phyloP scores from a whole-genome alignment of 148 eudicot genomes.

The Chenopodium formosanum region DNA sequence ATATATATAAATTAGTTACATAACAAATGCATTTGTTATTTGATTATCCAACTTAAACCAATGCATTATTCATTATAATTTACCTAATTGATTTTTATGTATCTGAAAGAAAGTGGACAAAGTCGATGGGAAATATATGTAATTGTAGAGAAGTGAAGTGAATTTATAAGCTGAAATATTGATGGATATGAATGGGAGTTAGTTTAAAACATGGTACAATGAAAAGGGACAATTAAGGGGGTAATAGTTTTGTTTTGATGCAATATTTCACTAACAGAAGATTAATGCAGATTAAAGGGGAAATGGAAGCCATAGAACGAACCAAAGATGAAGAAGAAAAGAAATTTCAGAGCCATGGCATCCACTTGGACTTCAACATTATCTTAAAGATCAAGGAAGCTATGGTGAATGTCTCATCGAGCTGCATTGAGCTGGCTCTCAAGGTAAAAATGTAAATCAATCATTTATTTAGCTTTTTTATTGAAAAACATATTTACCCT shows the following conservation, averaged over 20 bases:
- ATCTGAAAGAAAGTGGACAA: too few species aligned
- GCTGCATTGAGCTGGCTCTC: conserved; percentile 88
- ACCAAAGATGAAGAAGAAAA: conserved; percentile 90
- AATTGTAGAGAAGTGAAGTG: too few species aligned
- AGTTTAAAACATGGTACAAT: neutral
- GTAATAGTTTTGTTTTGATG: neutral
- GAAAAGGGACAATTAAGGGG: neutral
- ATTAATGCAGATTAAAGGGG: conserved; percentile 62
- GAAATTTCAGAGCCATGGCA: conserved; percentile 76
- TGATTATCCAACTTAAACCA: neutral
- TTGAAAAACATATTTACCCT: neutral
- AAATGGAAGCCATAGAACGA: conserved; percentile 72
- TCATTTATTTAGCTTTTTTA: neutral
- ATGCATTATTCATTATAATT: neutral
- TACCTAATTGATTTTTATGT: too few species aligned
- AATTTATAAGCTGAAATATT: too few species aligned
- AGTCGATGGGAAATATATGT: too few species aligned
- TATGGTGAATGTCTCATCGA: conserved; percentile 86
- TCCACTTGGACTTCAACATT: conserved; percentile 75
- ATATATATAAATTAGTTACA: too few species aligned
- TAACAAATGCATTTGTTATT: too few species aligned
- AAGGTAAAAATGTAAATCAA: conserved; percentile 42
- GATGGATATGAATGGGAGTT: neutral
- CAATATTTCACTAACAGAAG: neutral
- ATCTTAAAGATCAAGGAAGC: conserved; percentile 74